Base-by-base conservation (phyloP, 768 basidiomycete species). In the Lepiota subincarnata region DNA sequence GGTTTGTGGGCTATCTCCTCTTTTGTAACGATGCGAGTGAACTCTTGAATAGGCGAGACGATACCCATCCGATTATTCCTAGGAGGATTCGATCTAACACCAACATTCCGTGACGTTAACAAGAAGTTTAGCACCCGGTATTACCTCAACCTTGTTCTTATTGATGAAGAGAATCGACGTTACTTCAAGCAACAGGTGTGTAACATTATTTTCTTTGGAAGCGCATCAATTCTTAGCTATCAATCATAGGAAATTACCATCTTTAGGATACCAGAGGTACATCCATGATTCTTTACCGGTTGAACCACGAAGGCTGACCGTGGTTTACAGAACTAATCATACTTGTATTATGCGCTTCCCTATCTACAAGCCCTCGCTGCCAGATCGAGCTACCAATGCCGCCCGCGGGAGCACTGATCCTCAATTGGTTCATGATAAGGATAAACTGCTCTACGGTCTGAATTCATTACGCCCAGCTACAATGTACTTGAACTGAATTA, bases 111-210 rank as follows among this genome's bases (percentile, higher is more conserved):
- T 19, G 96, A 98, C 59, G 92, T 98, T 58, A 98, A 98, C 81
- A 98, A 99, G 80, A 98, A 95, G 73, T 99, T 99, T 71, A 93
- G 89, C 66, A 89, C 89, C 37, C 79, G 97, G 55, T 99, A 98
- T 70, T 98, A 98, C 70, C 82, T 98, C 59, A 99, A 99, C 67
- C 76, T 98, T 26, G 97, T 99, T 3, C 81, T 98, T 50, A 92
- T 98, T 49, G 97, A 98, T 67, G 95, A 98, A 67, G 96, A 98
- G 77, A 98, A 98, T 70, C 78, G 96, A 62, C 78, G 96, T 59
- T 98, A 97, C 71, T 98, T 98, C 72, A 97, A 98, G 72, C 94
- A 97, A 69, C 93, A 95, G 83, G 89, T 48, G 2, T 19, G 53
- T 85, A 38, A 28, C 73, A 62, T 2, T 20, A 26, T 4, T 31